Evolutionary conservation across 257 asterid species (phyloP).

Genomic region (Penstemon eatonii): DNA sequence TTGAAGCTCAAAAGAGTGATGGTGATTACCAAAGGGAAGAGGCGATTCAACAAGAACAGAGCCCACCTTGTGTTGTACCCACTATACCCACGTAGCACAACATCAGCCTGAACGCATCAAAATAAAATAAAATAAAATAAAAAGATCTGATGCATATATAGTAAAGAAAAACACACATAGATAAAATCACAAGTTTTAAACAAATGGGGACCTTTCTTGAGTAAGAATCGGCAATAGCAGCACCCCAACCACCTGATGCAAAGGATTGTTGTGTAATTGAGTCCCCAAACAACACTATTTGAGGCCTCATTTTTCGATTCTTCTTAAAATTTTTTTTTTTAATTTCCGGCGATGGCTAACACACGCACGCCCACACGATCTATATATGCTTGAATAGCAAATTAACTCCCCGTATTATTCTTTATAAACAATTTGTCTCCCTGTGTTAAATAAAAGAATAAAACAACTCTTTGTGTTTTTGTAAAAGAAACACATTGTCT

Average conservation of each 20-base stretch:
- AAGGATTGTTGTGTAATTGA: constrained; percentile 81
- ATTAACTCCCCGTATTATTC: too few relatives aligned
- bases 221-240: constrained; percentile 72
- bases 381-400: too few relatives aligned
- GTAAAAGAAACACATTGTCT: too few relatives aligned
- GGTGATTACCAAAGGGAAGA: constrained; percentile 68
- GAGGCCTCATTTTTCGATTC: constrained; percentile 61
- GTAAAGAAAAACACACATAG: constrained; percentile 2
- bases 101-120: constrained; percentile 60
- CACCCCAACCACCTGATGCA: constrained; percentile 91
- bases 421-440: too few relatives aligned
- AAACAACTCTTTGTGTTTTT: too few relatives aligned
- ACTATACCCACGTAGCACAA: constrained; percentile 84
- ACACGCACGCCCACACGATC: too few relatives aligned
- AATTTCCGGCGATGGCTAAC: too few relatives aligned
- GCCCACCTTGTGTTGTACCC: constrained; percentile 98
- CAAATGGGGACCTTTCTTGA: constrained; percentile 58
- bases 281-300: constrained; percentile 82
- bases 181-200: background rate
- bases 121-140: constrained; percentile 12
- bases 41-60: constrained; percentile 76
- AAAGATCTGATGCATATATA: background rate
- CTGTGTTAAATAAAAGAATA: too few relatives aligned
- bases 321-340: background rate
- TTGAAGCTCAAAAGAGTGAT: background rate